Percentiles rank a stretch among this genome's conserved stretches.
Conservation (phyloP, 257 asterid species). For the Nicotiana undulata region DNA sequence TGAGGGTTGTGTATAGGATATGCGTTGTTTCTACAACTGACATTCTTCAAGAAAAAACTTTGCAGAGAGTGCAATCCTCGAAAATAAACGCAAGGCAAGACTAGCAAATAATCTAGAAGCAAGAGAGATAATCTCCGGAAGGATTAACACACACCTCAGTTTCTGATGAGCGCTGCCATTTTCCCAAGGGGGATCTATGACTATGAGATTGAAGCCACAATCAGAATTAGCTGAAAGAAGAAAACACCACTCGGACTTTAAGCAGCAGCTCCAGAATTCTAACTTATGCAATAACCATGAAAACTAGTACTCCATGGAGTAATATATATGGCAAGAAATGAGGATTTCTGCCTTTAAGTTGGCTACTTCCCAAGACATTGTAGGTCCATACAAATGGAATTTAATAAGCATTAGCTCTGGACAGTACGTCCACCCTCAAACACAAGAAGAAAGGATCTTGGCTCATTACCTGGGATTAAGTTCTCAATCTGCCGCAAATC, state of each 20-base stretch:
- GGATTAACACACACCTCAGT: conserved; percentile 42
- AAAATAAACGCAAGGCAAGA: neutral
- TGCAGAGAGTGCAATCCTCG: neutral
- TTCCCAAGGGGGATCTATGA: conserved; percentile 98
- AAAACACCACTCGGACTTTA: conserved; percentile 8
- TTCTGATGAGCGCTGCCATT: conserved; percentile 92
- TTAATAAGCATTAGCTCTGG: neutral
- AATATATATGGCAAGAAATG: neutral
- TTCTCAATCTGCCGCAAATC: conserved; percentile 54
- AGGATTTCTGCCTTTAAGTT: neutral
- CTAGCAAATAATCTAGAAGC: neutral
- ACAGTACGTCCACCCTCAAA: neutral
- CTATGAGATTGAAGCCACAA: conserved; percentile 70
- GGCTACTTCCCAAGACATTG: neutral
- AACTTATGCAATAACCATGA: neutral
- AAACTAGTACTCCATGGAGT: neutral
- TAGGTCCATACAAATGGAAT: neutral
- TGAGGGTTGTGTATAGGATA: neutral
- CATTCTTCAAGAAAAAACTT: neutral
- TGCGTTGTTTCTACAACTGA: neutral
- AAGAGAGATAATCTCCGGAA: neutral
- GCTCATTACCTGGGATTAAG: conserved; percentile 62
- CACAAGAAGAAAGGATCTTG: neutral
- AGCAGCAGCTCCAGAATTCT: neutral
- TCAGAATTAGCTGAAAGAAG: conserved; percentile 61